These are phyloP conservation scores for Phytopythium helicoides DNA, from an alignment of 352 stramenopile genomes.

Conservation along the genomic window DNA sequence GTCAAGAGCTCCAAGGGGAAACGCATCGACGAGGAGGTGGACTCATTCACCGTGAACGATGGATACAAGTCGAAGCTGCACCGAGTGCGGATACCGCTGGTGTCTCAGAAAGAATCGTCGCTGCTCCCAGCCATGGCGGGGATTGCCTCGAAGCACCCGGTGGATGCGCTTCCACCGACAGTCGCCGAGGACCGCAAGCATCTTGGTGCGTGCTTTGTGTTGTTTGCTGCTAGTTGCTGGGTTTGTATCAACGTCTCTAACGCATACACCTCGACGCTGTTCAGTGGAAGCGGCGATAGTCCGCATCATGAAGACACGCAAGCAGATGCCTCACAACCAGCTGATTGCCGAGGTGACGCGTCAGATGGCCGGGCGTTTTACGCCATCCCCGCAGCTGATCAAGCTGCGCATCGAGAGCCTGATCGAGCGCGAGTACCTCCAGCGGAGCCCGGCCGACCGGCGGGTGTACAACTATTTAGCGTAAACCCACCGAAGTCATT, in stretches of 20 bases:
- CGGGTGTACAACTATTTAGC: slow-evolving; percentile 98
- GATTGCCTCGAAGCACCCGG: slow-evolving; percentile 30
- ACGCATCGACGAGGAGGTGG: slow-evolving; percentile 92
- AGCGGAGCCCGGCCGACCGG: slow-evolving; percentile 91
- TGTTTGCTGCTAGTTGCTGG: slow-evolving; percentile 1
- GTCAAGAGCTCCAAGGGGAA: slow-evolving; percentile 97
- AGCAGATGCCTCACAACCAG: slow-evolving; percentile 90
- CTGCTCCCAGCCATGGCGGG: slow-evolving; percentile 34
- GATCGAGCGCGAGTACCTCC: slow-evolving; percentile 99
- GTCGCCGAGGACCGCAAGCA: slow-evolving; percentile 97
- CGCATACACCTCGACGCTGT: neutral
- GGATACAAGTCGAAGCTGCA: slow-evolving; percentile 94
- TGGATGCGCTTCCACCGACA: slow-evolving; percentile 80
- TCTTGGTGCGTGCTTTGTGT: slow-evolving; percentile 42
- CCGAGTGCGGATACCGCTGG: slow-evolving; percentile 78
- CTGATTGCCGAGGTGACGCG: slow-evolving; percentile 90
- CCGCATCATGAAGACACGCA: slow-evolving; percentile 95
- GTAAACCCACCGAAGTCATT: too few species aligned
- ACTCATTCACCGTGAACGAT: slow-evolving; percentile 94
- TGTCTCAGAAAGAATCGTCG: slow-evolving; percentile 82
- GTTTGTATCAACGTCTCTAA: neutral
- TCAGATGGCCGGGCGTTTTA: slow-evolving; percentile 91
- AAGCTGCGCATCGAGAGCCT: slow-evolving; percentile 98
- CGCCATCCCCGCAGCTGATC: slow-evolving; percentile 93
- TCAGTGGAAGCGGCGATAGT: slow-evolving; percentile 92